These are phyloP conservation scores for Irineochytrium annulatum DNA, from an alignment of 192 early-diverging fungal genomes.

Conservation along the genomic window DNA sequence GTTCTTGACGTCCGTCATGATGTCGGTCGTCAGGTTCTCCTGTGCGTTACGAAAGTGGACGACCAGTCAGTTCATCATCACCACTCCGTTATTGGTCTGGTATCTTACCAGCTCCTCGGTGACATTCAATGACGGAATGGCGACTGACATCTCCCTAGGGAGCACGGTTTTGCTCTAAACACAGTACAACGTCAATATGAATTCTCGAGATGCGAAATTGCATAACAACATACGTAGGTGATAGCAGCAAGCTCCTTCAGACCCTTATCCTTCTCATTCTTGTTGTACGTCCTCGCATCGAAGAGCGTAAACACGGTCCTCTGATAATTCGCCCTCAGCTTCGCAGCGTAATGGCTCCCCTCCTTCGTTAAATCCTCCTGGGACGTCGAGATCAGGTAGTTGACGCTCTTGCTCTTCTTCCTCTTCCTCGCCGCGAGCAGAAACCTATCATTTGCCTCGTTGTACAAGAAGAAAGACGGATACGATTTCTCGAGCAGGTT, in stretches of 20 bases:
- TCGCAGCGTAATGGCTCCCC: constrained; percentile 53
- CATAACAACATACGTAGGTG: constrained; percentile 47
- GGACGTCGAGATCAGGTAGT: constrained; percentile 54
- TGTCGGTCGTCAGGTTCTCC: constrained; percentile 43
- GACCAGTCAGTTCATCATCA: background rate
- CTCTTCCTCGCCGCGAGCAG: constrained; percentile 51
- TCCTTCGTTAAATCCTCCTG: constrained; percentile 52
- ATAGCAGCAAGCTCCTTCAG: constrained; percentile 48
- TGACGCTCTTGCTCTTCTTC: constrained; percentile 51
- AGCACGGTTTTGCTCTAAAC: constrained; percentile 50
- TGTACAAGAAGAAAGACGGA: constrained; percentile 55
- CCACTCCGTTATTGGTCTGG: background rate
- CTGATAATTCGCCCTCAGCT: constrained; percentile 55
- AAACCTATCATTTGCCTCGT: constrained; percentile 54
- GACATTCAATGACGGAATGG: constrained; percentile 41
- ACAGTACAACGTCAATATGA: constrained; percentile 3
- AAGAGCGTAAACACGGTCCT: constrained; percentile 51
- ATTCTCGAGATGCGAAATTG: background rate
- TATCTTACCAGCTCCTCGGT: constrained; percentile 34
- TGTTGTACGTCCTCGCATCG: constrained; percentile 51
- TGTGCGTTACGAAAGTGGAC: background rate
- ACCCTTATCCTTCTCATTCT: constrained; percentile 38
- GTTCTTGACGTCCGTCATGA: constrained; percentile 48
- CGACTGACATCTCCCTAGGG: constrained; percentile 53
- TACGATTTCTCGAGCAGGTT: constrained; percentile 45